Percentiles rank a stretch among this genome's conserved stretches.
These are phyloP conservation scores for Yamadazyma diospyri DNA, from an alignment of 1,139 yeast genomes.

Conservation along the genomic window DNA sequence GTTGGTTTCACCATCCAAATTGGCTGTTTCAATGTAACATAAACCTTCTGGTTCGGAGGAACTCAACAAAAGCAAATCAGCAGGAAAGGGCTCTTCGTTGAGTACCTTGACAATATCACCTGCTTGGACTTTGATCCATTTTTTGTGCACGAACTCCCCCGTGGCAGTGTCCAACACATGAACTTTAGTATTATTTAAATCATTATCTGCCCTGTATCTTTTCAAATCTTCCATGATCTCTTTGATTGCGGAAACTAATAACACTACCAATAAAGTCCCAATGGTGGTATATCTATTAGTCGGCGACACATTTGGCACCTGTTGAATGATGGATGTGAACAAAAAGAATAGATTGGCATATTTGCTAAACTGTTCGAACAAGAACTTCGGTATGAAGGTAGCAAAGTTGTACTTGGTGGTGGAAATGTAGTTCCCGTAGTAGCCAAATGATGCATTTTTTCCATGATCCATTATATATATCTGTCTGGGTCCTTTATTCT, in stretches of 20 bases:
- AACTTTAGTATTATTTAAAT: constrained; percentile 75
- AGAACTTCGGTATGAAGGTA: constrained; percentile 89
- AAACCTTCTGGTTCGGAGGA: constrained; percentile 98
- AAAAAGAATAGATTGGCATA: constrained; percentile 94
- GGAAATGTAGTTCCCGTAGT: constrained; percentile 80
- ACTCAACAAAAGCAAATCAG: constrained; percentile 78
- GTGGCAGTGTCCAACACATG: constrained; percentile 59
- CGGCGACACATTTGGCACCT: constrained; percentile 95
- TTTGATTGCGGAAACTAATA: constrained; percentile 86
- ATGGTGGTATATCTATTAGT: constrained; percentile 95
- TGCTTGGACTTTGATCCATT: constrained; percentile 86
- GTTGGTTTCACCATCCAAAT: constrained; percentile 96
- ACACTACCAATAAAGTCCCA: constrained; percentile 81
- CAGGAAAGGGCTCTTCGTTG: constrained; percentile 92
- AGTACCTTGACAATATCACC: constrained; percentile 87
- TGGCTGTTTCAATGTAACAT: constrained; percentile 96
- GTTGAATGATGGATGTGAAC: constrained; percentile 91
- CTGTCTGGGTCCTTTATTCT: constrained; percentile 52
- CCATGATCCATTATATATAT: constrained; percentile 62
- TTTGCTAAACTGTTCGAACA: constrained; percentile 95
- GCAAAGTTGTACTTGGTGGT: constrained; percentile 96
- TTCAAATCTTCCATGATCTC: constrained; percentile 89
- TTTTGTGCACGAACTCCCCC: constrained; percentile 60
- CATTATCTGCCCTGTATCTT: constrained; percentile 85
- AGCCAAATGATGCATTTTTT: constrained; percentile 55